Evolutionary conservation across 495 filamentous ascomycete genomes (phyloP), one percentile per base, ranked within the genome.

Genomic region (Neohortaea acidophila): DNA sequence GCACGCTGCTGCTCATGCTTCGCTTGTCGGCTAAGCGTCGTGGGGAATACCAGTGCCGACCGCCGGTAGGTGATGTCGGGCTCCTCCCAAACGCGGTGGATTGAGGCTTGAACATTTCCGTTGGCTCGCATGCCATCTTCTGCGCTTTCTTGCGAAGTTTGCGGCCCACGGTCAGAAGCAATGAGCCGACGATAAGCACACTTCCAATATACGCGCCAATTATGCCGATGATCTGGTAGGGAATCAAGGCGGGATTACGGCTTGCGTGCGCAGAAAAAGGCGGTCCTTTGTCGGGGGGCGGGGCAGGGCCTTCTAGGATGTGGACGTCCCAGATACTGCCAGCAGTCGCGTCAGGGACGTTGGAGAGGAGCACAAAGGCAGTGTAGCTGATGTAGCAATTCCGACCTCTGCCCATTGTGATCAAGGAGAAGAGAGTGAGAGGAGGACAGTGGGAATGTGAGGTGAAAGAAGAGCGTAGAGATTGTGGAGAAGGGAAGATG

Each of bases 121-220:
- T 62, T 38, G 75, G 68, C 21, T 70, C 55, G 0, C 64, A 57
- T 40, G 68, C 61, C 33, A 69, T 72, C 4, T 58, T 54, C 38
- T 72, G 62, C 14, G 74, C 64, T 22, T 59, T 60, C 35, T 62
- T 59, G 45, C 75, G 69, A 38, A 75, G 60, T 40, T 65, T 69
- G 29, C 74, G 62, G 33, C 77, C 75, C 26, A 80, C 59, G 30
- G 72, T 59, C 25, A 92, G 64, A 4, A 93, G 65, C 29, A 77
- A 58, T 3, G 47, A 39, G 27, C 54, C 53, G 12, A 54, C 21
- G 21, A 58, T 44, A 14, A 50, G 18, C 9, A 55, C 48, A 11
- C 36, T 44, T 21, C 38, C 38, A 21, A 50, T 31, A 34, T 58
- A 54, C 15, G 31, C 26, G 31, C 44, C 36, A 11, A 48, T 27